Base-by-base conservation (phyloP, 306 rosid genomes). In the Canavalia ensiformis region DNA sequence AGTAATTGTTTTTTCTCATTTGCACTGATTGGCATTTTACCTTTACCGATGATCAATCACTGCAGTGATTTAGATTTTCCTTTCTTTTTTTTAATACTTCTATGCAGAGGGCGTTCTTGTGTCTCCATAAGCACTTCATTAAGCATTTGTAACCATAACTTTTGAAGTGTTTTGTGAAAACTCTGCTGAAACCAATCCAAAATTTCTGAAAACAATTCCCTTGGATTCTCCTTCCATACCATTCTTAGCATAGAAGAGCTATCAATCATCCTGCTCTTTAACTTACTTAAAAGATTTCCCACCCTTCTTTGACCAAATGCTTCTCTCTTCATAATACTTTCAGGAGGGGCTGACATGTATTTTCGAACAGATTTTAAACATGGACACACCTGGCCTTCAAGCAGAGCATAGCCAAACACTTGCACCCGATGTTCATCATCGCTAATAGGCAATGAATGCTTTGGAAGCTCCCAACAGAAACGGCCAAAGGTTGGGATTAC, bases 361-460 rank as follows among this genome's bases (percentile, higher is more conserved):
- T 87, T 80, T 30, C 92, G 72, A 25, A 83, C 92, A 58, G 85
- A 59, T 78, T 58, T 90, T 60, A 95, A 65, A 87, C 98, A 93
- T 0, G 92, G 93, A 74, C 96, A 86, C 39, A 93, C 98, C 82
- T 93, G 94, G 66, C 99, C 99, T 30, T 89, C 92, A 52, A 93
- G 97, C 90, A 95, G 88, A 49, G 91, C 92, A 82, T 84, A 93
- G 35, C 90, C 97, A 63, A 95, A 95, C 56, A 89, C 92, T 33
- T 74, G 76, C 35, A 90, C 81, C 33, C 90, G 84, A n/a, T 72
- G 79, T 42, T 76, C 83, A 35, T 41, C 62, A 64, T 84, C 47
- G 75, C 72, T 72, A 52, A 95, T 82, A 10, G 90, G 90, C 62
- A 86, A 39, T 12, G 86, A 62, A 82, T 84, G 88, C 39, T 83